phyloP scores from a whole-genome alignment of 164 flowering plant genomes.

The Aristolochia californica region DNA sequence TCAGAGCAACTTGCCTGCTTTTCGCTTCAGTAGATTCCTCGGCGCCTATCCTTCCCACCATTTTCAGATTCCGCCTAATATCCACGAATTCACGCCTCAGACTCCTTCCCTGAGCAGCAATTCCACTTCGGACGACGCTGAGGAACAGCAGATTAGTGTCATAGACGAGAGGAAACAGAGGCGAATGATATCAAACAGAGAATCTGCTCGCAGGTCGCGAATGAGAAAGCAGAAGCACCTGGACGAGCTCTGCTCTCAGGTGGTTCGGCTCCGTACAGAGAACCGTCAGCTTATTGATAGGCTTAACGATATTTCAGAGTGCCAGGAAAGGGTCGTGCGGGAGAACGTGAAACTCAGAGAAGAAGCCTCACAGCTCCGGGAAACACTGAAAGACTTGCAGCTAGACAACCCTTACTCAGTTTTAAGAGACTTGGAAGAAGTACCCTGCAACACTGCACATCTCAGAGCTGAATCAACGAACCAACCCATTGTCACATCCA shows the following conservation, averaged over 20 bases:
- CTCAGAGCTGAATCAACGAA: constrained; percentile 36
- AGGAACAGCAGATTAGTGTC: constrained; percentile 49
- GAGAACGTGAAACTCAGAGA: constrained; percentile 71
- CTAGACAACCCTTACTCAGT: constrained; percentile 32
- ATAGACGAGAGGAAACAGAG: constrained; percentile 79
- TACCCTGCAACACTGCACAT: constrained; percentile 33
- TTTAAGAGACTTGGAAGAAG: constrained; percentile 36
- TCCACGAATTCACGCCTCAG: constrained; percentile 19
- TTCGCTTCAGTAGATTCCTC: constrained; percentile 21
- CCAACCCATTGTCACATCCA: constrained; percentile 28
- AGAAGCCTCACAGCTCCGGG: constrained; percentile 57
- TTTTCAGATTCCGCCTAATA: constrained; percentile 13
- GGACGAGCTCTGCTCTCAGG: constrained; percentile 88
- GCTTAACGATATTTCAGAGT: constrained; percentile 54
- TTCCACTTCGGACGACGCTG: constrained; percentile 88
- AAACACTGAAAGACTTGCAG: constrained; percentile 42
- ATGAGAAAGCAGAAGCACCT: constrained; percentile 92
- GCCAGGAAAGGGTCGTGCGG: constrained; percentile 46
- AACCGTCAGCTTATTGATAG: constrained; percentile 73
- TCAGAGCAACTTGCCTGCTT: constrained; percentile 23
- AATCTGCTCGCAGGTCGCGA: constrained; percentile 90
- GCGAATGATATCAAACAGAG: constrained; percentile 91
- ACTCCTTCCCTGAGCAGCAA: constrained; percentile 22
- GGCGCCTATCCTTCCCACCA: constrained; percentile 18
- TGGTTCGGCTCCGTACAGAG: constrained; percentile 64